Evolutionary conservation across 345 rosid genomes (phyloP).

Genomic region (Arabidopsis arenosa): DNA sequence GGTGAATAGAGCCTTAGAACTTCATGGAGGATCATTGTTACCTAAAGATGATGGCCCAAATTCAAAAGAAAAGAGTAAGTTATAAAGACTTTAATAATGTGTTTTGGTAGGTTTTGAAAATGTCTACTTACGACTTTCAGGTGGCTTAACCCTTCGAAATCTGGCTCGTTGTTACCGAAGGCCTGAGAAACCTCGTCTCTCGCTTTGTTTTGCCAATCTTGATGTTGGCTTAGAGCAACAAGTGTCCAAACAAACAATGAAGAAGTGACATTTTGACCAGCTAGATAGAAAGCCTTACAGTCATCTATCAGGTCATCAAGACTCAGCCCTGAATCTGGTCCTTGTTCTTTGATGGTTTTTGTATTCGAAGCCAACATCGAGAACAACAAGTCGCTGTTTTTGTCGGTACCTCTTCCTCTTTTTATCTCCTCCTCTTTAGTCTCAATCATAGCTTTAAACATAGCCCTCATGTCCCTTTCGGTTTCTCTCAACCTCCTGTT

Average conservation of each 20-base stretch:
- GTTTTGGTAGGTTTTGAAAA: slow-evolving; percentile 8
- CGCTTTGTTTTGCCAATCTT: slow-evolving; percentile 62
- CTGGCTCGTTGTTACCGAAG: slow-evolving; percentile 49
- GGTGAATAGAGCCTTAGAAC: slow-evolving; percentile 47
- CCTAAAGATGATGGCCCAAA: slow-evolving; percentile 22
- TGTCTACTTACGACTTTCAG: slow-evolving; percentile 43
- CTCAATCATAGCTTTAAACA: slow-evolving; percentile 50
- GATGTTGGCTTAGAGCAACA: slow-evolving; percentile 57
- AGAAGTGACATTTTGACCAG: slow-evolving; percentile 71
- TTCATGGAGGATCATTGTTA: slow-evolving; percentile 48
- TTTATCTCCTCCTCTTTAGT: slow-evolving; percentile 45
- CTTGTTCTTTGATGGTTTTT: slow-evolving; percentile 42
- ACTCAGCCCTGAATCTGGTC: slow-evolving; percentile 42
- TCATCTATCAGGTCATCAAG: slow-evolving; percentile 58
- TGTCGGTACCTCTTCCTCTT: slow-evolving; percentile 35
- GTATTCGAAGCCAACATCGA: slow-evolving; percentile 42
- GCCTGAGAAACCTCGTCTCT: slow-evolving; percentile 56
- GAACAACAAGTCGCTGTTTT: slow-evolving; percentile 48
- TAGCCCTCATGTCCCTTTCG: slow-evolving; percentile 44
- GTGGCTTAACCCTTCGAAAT: slow-evolving; percentile 50
- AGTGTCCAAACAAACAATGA: slow-evolving; percentile 59
- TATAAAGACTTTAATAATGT: background rate
- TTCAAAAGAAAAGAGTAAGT: too few relatives aligned
- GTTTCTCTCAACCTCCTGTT: slow-evolving; percentile 52
- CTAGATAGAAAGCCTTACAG: slow-evolving; percentile 68